These are phyloP conservation scores for Monosporascus cannonballus DNA, from an alignment of 2,329 filamentous ascomycete species.

Conservation along the genomic window DNA sequence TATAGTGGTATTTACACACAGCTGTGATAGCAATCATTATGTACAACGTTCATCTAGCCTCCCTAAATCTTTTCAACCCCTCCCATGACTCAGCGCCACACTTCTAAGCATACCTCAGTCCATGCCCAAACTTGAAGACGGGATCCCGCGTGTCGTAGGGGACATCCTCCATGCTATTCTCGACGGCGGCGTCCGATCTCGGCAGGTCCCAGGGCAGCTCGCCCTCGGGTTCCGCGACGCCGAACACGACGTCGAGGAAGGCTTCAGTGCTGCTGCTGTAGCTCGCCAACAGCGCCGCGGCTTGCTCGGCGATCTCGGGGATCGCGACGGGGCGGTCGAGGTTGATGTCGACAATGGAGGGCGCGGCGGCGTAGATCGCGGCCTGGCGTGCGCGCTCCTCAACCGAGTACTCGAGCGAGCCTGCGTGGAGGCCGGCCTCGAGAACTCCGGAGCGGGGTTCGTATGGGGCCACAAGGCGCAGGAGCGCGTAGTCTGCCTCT, in stretches of 20 bases:
- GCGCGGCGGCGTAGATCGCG: slow-evolving; percentile 31
- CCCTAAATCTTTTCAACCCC: too few relatives aligned
- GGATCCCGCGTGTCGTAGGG: slow-evolving; percentile 19
- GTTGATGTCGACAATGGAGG: slow-evolving; percentile 36
- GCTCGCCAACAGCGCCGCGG: slow-evolving; percentile 31
- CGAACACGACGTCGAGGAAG: slow-evolving; percentile 37
- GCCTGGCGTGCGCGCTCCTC: slow-evolving; percentile 32
- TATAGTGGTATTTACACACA: too few relatives aligned
- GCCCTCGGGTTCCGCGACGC: slow-evolving; percentile 29
- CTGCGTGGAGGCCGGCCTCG: slow-evolving; percentile 31
- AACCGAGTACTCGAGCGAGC: slow-evolving; percentile 33
- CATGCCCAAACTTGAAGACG: slow-evolving; percentile 19
- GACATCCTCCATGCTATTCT: slow-evolving; percentile 19
- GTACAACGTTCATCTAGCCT: too few relatives aligned
- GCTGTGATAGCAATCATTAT: too few relatives aligned
- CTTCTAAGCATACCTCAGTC: slow-evolving; percentile 19
- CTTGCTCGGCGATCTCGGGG: slow-evolving; percentile 33
- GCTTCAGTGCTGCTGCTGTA: slow-evolving; percentile 34
- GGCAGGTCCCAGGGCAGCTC: slow-evolving; percentile 41
- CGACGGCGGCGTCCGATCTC: slow-evolving; percentile 32
- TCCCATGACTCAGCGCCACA: too few relatives aligned
- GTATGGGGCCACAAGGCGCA: slow-evolving; percentile 33
- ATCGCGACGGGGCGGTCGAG: slow-evolving; percentile 38
- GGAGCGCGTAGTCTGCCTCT: slow-evolving; percentile 34
- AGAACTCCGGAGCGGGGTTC: slow-evolving; percentile 35